phyloP scores from a whole-genome alignment of 345 rosid genomes.

The Heritiera fomes region DNA sequence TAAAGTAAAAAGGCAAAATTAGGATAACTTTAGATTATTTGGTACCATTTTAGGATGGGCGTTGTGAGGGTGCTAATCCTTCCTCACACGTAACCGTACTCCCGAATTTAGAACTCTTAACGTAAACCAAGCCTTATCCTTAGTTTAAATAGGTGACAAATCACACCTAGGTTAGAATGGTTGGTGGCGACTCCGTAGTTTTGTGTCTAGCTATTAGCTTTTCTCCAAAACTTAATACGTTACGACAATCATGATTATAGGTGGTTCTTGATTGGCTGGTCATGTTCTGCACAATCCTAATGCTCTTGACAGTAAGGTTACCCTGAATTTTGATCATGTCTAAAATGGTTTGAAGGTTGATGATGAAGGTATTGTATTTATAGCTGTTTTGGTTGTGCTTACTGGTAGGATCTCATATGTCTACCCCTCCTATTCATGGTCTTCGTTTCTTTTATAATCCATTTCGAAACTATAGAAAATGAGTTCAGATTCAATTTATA shows the following conservation, averaged over 20 bases:
- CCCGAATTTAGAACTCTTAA: no score
- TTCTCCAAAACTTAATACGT: no score
- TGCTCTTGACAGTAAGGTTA: conserved; percentile 59
- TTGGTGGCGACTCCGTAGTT: no score
- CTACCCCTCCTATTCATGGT: not conserved
- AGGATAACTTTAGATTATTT: no score
- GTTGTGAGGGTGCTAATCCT: no score
- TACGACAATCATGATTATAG: conserved; percentile 28
- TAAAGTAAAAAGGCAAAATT: no score
- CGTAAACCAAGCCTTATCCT: no score
- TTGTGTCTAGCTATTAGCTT: no score
- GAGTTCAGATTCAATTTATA: conserved; percentile 70
- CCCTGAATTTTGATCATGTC: conserved; percentile 91
- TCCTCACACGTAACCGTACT: no score
- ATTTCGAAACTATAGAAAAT: conserved; percentile 60
- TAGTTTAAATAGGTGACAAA: no score
- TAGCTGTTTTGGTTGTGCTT: conserved; percentile 7
- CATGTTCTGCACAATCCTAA: conserved; percentile 69
- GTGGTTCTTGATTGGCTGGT: conserved; percentile 16
- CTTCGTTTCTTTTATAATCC: conserved; percentile 22
- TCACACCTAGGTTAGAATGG: no score
- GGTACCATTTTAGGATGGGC: no score
- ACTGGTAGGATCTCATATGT: not conserved
- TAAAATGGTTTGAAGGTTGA: conserved; percentile 70
- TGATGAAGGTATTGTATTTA: conserved; percentile 65